A percentile compares a stretch with the other conserved stretches of the same genome.
These are phyloP conservation scores for Scheffersomyces ergatensis DNA, from an alignment of 805 yeast species.

Conservation along the genomic window DNA sequence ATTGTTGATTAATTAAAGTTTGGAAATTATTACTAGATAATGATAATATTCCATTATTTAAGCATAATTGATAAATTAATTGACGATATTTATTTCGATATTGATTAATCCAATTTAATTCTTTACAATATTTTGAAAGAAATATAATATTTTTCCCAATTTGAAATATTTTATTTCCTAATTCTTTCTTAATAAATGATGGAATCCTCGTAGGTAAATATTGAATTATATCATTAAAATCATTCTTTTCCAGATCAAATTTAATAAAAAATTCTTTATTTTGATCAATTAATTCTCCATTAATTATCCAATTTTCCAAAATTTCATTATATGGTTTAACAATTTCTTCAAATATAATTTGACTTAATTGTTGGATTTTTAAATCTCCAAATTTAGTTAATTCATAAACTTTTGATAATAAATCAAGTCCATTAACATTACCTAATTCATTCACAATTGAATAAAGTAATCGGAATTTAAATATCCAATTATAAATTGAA, in stretches of 20 bases:
- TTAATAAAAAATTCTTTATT: slow-evolving; percentile 62
- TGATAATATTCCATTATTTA: slow-evolving; percentile 29
- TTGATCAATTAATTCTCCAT: slow-evolving; percentile 59
- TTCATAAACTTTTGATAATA: slow-evolving; percentile 51
- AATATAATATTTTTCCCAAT: slow-evolving; percentile 74
- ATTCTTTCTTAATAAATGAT: slow-evolving; percentile 27
- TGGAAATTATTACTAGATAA: slow-evolving; percentile 35
- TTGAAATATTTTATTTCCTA: slow-evolving; percentile 50
- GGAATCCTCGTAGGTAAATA: slow-evolving; percentile 42
- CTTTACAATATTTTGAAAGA: slow-evolving; percentile 63
- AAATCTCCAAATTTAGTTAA: slow-evolving; percentile 65
- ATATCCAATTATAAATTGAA: slow-evolving; percentile 47
- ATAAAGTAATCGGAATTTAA: slow-evolving; percentile 57
- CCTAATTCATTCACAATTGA: slow-evolving; percentile 36
- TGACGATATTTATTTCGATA: slow-evolving; percentile 34
- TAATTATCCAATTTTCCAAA: slow-evolving; percentile 62
- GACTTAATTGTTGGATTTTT: slow-evolving; percentile 42
- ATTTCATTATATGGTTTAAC: slow-evolving; percentile 60
- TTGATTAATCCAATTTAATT: slow-evolving; percentile 59
- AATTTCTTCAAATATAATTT: slow-evolving; percentile 42
- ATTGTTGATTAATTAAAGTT: slow-evolving; percentile 36
- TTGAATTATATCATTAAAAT: slow-evolving; percentile 33
- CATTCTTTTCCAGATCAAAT: slow-evolving; percentile 24
- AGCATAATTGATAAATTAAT: slow-evolving; percentile 20
- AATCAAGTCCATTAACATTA: slow-evolving; percentile 43